These are phyloP conservation scores for Neonectria sp. DNA, from an alignment of 2,329 filamentous ascomycete species.

Conservation along the genomic window DNA sequence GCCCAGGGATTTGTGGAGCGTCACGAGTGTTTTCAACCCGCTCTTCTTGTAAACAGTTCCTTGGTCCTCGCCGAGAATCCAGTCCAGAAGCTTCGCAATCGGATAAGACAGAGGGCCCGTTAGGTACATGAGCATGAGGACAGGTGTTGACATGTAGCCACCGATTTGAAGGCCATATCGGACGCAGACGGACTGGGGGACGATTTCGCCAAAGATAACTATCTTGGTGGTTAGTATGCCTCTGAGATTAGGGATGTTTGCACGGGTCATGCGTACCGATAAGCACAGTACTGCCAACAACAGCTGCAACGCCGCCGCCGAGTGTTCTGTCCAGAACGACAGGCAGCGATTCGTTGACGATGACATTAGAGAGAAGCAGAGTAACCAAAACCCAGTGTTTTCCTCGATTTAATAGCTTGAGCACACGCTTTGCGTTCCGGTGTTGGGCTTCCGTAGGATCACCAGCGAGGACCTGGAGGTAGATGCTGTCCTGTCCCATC, in stretches of 20 bases:
- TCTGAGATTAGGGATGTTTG: background rate
- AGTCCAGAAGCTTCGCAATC: conserved; percentile 95
- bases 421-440: conserved; percentile 86
- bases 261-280: conserved; percentile 77
- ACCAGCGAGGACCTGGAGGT: conserved; percentile 92
- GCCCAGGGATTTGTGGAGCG: conserved; percentile 92
- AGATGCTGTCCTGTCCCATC: conserved; percentile 91
- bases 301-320: conserved; percentile 94
- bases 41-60: conserved; percentile 99
- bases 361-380: conserved; percentile 93
- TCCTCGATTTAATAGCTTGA: conserved; percentile 84
- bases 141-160: conserved; percentile 91
- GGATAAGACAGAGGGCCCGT: conserved; percentile 94
- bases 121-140: conserved; percentile 91
- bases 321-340: conserved; percentile 95
- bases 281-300: conserved; percentile 91
- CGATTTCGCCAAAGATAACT: conserved; percentile 99
- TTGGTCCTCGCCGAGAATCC: conserved; percentile 92
- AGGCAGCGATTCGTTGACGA: conserved; percentile 96
- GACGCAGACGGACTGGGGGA: conserved; percentile 96
- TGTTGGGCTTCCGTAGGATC: conserved; percentile 89
- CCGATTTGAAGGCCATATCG: conserved; percentile 96
- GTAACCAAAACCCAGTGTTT: conserved; percentile 99
- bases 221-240: conserved; percentile 39
- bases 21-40: conserved; percentile 95